Conservation (phyloP, 179 eudicot genomes). For the Spergularia azorica region DNA sequence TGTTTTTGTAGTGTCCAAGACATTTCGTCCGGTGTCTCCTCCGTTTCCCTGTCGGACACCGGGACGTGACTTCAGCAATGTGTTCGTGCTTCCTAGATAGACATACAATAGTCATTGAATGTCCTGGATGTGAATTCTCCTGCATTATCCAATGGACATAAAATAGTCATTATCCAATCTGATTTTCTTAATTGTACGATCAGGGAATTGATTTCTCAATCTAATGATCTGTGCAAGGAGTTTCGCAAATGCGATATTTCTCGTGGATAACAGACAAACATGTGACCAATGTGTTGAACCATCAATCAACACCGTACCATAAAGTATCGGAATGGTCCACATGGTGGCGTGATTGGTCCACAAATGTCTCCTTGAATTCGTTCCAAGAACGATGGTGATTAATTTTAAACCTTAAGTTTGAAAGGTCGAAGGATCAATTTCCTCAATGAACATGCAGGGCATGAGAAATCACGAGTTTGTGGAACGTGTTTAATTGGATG, state of each 20-base stretch:
- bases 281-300: slow-evolving; percentile 4
- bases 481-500: not conserved
- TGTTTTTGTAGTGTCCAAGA: no score
- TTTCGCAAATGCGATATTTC: slow-evolving; percentile 11
- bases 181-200: not conserved
- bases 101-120: no score
- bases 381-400: slow-evolving; percentile 3
- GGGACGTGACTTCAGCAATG: no score
- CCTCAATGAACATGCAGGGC: not conserved
- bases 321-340: slow-evolving; percentile 6
- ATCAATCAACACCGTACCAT: slow-evolving; percentile 17
- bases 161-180: slow-evolving; percentile 13
- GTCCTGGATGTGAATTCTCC: no score
- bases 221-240: slow-evolving; percentile 7
- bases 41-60: no score
- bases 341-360: not conserved
- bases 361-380: slow-evolving; percentile 10
- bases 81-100: no score
- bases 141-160: slow-evolving; percentile 10
- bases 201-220: slow-evolving; percentile 2
- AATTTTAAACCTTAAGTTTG: not conserved
- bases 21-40: no score
- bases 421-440: slow-evolving; percentile 7
- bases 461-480: not conserved
- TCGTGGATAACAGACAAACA: not conserved